Evolutionary conservation across 371 early-diverging fungal species (phyloP).

Genomic region (Fennellomyces sp.): DNA sequence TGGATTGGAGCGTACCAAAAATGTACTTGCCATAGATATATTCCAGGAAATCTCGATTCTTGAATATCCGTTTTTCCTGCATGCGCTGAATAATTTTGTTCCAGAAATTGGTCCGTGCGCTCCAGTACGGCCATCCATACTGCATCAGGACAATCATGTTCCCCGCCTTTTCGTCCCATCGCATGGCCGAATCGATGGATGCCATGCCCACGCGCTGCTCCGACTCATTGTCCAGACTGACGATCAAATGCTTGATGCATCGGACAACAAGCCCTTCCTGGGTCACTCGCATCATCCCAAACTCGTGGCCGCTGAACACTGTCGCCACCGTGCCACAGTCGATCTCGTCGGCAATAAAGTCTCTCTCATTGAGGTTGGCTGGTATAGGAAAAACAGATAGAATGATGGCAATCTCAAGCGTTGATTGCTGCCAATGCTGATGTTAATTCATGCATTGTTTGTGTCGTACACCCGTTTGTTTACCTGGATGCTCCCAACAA

Average conservation of each 20-base stretch:
- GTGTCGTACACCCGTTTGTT: no score
- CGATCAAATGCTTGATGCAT: conserved; percentile 51
- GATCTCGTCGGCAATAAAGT: conserved; percentile 41
- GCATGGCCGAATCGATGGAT: conserved; percentile 50
- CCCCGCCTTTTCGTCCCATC: conserved; percentile 53
- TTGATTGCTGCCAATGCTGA: conserved; percentile 38
- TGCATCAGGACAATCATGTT: conserved; percentile 56
- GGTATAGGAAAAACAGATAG: conserved; percentile 52
- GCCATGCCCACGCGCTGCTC: conserved; percentile 49
- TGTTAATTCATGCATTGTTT: not conserved
- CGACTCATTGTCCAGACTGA: conserved; percentile 47
- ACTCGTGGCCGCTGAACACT: conserved; percentile 45
- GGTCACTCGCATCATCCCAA: conserved; percentile 51
- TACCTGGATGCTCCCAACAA: conserved; percentile 53
- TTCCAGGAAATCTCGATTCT: conserved; percentile 48
- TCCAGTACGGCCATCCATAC: conserved; percentile 58
- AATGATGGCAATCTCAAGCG: conserved; percentile 51
- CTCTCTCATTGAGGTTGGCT: conserved; percentile 35
- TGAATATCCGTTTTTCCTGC: conserved; percentile 41
- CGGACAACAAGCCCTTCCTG: conserved; percentile 50
- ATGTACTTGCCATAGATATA: conserved; percentile 40
- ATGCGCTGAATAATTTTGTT: conserved; percentile 41
- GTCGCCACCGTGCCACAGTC: conserved; percentile 40
- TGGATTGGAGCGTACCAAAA: not conserved
- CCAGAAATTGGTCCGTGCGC: conserved; percentile 44